These are phyloP conservation scores for Amphirosellinia nigrospora DNA, from an alignment of 495 filamentous ascomycete species.

Conservation along the genomic window DNA sequence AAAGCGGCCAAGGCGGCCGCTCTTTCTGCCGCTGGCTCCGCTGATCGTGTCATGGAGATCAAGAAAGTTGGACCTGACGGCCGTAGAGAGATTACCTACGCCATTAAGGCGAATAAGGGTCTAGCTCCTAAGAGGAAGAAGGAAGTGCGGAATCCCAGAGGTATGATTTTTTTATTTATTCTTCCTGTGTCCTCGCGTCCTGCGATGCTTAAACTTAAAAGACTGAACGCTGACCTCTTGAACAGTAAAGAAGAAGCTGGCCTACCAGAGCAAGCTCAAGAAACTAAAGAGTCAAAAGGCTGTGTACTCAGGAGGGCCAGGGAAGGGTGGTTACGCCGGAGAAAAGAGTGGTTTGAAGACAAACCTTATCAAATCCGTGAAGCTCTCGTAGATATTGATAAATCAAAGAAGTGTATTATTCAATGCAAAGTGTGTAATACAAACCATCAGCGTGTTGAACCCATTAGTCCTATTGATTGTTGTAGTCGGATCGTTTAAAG, in stretches of 20 bases:
- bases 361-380: slow-evolving; percentile 89
- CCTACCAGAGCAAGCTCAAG: slow-evolving; percentile 92
- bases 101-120: slow-evolving; percentile 97
- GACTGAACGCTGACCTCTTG: slow-evolving; percentile 2
- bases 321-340: slow-evolving; percentile 85
- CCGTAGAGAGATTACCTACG: slow-evolving; percentile 87
- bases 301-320: slow-evolving; percentile 87
- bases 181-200: not conserved
- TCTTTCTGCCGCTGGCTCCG: slow-evolving; percentile 49
- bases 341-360: slow-evolving; percentile 96
- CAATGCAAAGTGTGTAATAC: not conserved
- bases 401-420: not conserved
- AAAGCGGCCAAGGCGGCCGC: slow-evolving; percentile 60
- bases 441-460: not conserved
- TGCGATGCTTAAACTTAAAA: not conserved
- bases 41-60: slow-evolving; percentile 64
- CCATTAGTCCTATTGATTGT: not conserved
- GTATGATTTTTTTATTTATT: slow-evolving; percentile 14
- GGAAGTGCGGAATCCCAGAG: slow-evolving; percentile 86
- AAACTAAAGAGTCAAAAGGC: slow-evolving; percentile 84
- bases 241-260: slow-evolving; percentile 91
- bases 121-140: slow-evolving; percentile 88
- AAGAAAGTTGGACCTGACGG: slow-evolving; percentile 72
- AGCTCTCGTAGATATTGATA: slow-evolving; percentile 60
- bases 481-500: not conserved